phyloP scores from a whole-genome alignment of 108 stramenopile species.

The Poteriospumella lacustris region DNA sequence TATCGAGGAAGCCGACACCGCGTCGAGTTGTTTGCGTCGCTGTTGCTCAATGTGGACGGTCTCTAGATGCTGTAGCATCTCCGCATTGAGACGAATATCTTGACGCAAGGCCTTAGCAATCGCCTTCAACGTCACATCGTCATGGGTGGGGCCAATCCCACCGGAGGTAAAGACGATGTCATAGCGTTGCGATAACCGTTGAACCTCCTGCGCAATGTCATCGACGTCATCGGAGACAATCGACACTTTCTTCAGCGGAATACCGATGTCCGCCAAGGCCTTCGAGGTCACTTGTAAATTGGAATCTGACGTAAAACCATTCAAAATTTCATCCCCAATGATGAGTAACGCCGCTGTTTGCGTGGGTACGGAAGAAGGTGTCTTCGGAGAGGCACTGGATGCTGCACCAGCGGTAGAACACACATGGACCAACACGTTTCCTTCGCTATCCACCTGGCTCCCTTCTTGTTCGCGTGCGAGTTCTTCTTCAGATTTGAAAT shows the following conservation, averaged over 20 bases:
- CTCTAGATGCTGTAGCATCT: conserved; percentile 75
- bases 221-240: conserved; percentile 73
- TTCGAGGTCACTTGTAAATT: conserved; percentile 75
- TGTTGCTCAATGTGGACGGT: not conserved
- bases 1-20: no score
- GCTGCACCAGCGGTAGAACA: no score
- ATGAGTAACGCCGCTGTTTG: conserved; percentile 67
- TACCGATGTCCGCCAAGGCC: conserved; percentile 66
- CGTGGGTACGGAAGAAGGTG: not conserved
- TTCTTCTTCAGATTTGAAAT: no score
- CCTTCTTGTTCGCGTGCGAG: no score
- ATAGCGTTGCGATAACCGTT: conserved; percentile 14
- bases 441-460: no score
- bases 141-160: conserved; percentile 93
- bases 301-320: conserved; percentile 75
- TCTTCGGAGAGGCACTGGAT: no score
- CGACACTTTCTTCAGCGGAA: conserved; percentile 67
- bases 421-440: no score
- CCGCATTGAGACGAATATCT: conserved; percentile 64
- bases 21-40: not conserved
- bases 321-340: conserved; percentile 89
- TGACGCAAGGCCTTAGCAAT: conserved; percentile 67
- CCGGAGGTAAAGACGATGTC: conserved; percentile 87
- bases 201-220: conserved; percentile 68
- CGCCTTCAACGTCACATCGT: conserved; percentile 88